Conservation (phyloP, 106 monocot species). For the Acanthochlamys bracteata region DNA sequence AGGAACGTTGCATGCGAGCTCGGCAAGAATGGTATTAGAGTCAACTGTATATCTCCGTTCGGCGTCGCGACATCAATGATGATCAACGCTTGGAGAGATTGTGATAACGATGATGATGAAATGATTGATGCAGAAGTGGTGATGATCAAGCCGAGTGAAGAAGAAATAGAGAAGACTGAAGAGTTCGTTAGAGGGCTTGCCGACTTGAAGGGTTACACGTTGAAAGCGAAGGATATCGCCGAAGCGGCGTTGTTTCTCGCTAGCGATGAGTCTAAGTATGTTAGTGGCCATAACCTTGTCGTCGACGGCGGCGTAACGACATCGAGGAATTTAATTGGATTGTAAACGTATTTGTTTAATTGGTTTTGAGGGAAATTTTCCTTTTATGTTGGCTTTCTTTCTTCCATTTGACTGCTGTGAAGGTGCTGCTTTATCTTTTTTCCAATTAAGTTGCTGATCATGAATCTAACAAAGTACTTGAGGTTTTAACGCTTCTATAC, state of each 20-base stretch:
- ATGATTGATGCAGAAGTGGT: too few species aligned
- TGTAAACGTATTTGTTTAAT: conserved; percentile 21
- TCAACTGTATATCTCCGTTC: conserved; percentile 75
- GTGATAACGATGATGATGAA: conserved; percentile 10
- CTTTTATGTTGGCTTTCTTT: not conserved
- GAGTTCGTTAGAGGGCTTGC: conserved; percentile 42
- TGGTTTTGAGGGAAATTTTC: not conserved
- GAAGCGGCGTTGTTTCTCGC: conserved; percentile 66
- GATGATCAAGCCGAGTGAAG: conserved; percentile 7
- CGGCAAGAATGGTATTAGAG: conserved; percentile 55
- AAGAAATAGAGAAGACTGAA: conserved; percentile 54
- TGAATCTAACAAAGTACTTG: too few species aligned
- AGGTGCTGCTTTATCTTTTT: too few species aligned
- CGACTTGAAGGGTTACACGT: conserved; percentile 37
- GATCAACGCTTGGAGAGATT: conserved; percentile 43
- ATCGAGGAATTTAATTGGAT: conserved; percentile 42
- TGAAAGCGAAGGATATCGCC: conserved; percentile 43
- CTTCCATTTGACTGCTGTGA: too few species aligned
- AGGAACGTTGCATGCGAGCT: conserved; percentile 75
- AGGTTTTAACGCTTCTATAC: too few species aligned
- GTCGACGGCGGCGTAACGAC: conserved; percentile 67
- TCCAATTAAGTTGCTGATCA: too few species aligned
- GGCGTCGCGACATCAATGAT: conserved; percentile 60
- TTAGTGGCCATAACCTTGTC: conserved; percentile 75
- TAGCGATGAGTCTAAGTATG: conserved; percentile 58